Conservation (phyloP, 495 filamentous ascomycete genomes). For the Xylaria longipes region DNA sequence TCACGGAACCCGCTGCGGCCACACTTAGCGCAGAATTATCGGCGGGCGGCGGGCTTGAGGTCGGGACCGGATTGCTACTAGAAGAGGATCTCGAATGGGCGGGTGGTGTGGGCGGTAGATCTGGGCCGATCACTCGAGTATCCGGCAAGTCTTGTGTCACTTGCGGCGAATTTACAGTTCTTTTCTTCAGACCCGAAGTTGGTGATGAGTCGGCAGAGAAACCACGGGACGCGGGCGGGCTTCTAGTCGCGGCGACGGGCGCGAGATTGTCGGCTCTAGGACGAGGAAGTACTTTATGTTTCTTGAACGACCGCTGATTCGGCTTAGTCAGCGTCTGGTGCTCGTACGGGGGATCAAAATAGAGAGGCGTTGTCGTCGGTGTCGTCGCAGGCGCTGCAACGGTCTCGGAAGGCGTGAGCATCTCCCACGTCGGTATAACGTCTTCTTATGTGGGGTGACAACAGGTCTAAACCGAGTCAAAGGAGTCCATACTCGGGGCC, state of each 20-base stretch:
- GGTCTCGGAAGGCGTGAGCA: slow-evolving; percentile 35
- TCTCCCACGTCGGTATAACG: slow-evolving; percentile 31
- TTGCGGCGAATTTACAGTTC: slow-evolving; percentile 31
- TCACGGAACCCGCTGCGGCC: slow-evolving; percentile 9
- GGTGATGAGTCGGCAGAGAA: slow-evolving; percentile 33
- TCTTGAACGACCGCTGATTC: slow-evolving; percentile 55
- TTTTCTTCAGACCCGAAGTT: slow-evolving; percentile 33
- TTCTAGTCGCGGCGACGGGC: slow-evolving; percentile 33
- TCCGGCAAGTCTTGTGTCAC: slow-evolving; percentile 41
- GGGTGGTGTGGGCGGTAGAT: slow-evolving; percentile 60
- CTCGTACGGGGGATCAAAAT: slow-evolving; percentile 37
- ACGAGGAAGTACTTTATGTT: slow-evolving; percentile 61
- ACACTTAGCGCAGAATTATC: slow-evolving; percentile 42
- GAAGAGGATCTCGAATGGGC: slow-evolving; percentile 60
- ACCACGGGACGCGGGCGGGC: slow-evolving; percentile 27
- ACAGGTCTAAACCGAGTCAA: slow-evolving; percentile 21
- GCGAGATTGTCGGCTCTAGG: slow-evolving; percentile 45
- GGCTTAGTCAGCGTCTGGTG: slow-evolving; percentile 32
- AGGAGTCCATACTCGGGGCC: slow-evolving; percentile 21
- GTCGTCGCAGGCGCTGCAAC: slow-evolving; percentile 34
- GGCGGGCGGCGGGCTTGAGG: slow-evolving; percentile 43
- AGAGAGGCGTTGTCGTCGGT: slow-evolving; percentile 37
- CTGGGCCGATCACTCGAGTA: slow-evolving; percentile 41
- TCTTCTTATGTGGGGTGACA: slow-evolving; percentile 12
- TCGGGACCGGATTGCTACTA: slow-evolving; percentile 45